Conservation (phyloP, 345 rosid genomes). For the Theobroma cacao region DNA sequence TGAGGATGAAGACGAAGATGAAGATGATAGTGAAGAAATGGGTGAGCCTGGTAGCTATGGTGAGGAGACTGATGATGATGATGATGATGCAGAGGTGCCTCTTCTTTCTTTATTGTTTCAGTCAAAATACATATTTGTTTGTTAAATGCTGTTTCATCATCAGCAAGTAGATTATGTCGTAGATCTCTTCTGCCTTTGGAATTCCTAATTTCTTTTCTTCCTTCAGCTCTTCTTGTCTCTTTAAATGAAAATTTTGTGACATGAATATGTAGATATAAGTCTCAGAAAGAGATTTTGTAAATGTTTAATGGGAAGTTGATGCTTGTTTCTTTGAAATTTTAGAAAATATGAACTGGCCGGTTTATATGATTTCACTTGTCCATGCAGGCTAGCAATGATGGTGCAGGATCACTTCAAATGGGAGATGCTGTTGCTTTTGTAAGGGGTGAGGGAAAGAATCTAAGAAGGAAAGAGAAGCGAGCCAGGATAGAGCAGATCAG, state of each 20-base stretch:
- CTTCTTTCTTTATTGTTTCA: conserved; percentile 19
- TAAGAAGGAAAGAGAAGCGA: conserved; percentile 88
- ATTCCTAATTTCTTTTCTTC: neutral
- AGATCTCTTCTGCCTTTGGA: neutral
- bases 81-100: conserved; percentile 43
- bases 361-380: conserved; percentile 9
- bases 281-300: neutral
- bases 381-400: conserved; percentile 39
- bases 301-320: neutral
- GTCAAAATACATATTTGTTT: neutral
- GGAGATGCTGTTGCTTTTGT: conserved; percentile 91
- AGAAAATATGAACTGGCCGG: neutral
- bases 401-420: conserved; percentile 46
- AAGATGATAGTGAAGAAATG: conserved; percentile 52
- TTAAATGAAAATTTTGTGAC: neutral
- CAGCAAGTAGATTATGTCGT: neutral
- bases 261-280: neutral
- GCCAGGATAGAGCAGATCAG: conserved; percentile 93
- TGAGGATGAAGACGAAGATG: conserved; percentile 57
- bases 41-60: conserved; percentile 45
- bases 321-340: neutral
- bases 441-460: conserved; percentile 71
- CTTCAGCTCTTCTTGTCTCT: neutral
- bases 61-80: conserved; percentile 55
- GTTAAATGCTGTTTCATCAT: neutral